These are phyloP conservation scores for Periconia sp. DNA, from an alignment of 2,329 filamentous ascomycete species.

Conservation along the genomic window DNA sequence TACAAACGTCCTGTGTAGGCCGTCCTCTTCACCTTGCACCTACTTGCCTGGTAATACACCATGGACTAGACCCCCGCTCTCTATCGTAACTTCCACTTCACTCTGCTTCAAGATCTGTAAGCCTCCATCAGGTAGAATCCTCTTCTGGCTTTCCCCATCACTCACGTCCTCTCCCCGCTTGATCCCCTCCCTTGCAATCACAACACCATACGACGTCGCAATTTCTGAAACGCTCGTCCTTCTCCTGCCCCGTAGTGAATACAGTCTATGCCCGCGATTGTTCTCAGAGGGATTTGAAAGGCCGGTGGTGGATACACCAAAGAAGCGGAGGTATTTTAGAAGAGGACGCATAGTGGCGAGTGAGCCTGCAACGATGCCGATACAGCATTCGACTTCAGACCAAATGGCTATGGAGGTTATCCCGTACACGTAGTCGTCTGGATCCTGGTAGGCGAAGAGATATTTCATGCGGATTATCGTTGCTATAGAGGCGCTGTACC, in stretches of 20 bases:
- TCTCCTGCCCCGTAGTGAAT: background rate
- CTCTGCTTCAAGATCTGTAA: too few species aligned
- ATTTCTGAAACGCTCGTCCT: background rate
- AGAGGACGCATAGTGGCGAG: slow-evolving; percentile 52
- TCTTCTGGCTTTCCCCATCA: slow-evolving; percentile 36
- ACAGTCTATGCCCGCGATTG: background rate
- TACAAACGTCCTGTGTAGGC: too few species aligned
- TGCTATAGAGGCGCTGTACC: slow-evolving; percentile 38
- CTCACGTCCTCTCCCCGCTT: background rate
- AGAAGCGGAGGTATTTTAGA: slow-evolving; percentile 26
- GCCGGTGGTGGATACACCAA: slow-evolving; percentile 24
- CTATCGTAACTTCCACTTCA: too few species aligned
- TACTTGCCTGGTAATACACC: too few species aligned
- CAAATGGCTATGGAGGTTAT: slow-evolving; percentile 49
- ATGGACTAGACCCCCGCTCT: too few species aligned
- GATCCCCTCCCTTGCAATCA: background rate
- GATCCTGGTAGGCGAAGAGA: slow-evolving; percentile 44
- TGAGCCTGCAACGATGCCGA: slow-evolving; percentile 53
- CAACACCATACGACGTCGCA: background rate
- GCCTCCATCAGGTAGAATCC: slow-evolving; percentile 37
- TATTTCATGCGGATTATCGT: slow-evolving; percentile 51
- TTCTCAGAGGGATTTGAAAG: slow-evolving; percentile 2
- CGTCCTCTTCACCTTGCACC: too few species aligned
- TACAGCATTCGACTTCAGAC: slow-evolving; percentile 52
- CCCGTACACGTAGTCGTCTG: slow-evolving; percentile 45